A percentile compares a stretch with the other conserved stretches of the same genome.
phyloP scores from a whole-genome alignment of 106 monocot species.

The Xerophyta viscosa region DNA sequence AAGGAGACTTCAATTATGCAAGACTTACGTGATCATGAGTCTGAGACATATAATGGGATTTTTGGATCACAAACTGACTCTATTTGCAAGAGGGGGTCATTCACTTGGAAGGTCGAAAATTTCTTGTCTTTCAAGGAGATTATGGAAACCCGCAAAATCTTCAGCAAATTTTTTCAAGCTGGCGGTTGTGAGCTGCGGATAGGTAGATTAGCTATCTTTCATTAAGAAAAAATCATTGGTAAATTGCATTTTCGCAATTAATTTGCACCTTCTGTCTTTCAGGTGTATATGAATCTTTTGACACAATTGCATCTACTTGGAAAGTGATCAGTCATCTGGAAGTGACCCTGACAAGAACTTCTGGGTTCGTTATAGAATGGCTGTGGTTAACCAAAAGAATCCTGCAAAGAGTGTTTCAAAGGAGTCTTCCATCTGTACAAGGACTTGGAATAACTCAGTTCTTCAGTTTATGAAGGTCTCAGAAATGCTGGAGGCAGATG shows the following conservation, averaged over 20 bases:
- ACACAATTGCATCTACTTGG: constrained; percentile 99
- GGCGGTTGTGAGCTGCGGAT: constrained; percentile 93
- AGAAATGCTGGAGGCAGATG: constrained; percentile 85
- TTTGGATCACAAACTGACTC: constrained; percentile 45
- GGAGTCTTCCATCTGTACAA: constrained; percentile 96
- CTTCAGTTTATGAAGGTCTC: constrained; percentile 99
- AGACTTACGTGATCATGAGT: constrained; percentile 40
- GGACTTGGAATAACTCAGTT: constrained; percentile 96
- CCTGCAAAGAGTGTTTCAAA: constrained; percentile 87
- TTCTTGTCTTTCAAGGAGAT: constrained; percentile 97
- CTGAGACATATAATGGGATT: constrained; percentile 14
- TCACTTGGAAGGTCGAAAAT: constrained; percentile 94
- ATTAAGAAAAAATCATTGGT: neutral
- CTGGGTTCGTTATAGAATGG: constrained; percentile 93
- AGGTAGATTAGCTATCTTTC: constrained; percentile 27
- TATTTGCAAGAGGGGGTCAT: constrained; percentile 47
- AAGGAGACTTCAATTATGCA: constrained; percentile 81
- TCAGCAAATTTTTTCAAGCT: constrained; percentile 94
- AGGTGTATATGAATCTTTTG: constrained; percentile 99
- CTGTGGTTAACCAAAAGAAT: constrained; percentile 84
- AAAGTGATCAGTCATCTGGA: constrained; percentile 89
- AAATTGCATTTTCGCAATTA: neutral
- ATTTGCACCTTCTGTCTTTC: constrained; percentile 7
- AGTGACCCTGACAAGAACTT: constrained; percentile 90
- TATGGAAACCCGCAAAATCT: constrained; percentile 95